These are phyloP conservation scores for Yamadazyma phyllophila DNA, from an alignment of 805 yeast species.

Conservation along the genomic window DNA sequence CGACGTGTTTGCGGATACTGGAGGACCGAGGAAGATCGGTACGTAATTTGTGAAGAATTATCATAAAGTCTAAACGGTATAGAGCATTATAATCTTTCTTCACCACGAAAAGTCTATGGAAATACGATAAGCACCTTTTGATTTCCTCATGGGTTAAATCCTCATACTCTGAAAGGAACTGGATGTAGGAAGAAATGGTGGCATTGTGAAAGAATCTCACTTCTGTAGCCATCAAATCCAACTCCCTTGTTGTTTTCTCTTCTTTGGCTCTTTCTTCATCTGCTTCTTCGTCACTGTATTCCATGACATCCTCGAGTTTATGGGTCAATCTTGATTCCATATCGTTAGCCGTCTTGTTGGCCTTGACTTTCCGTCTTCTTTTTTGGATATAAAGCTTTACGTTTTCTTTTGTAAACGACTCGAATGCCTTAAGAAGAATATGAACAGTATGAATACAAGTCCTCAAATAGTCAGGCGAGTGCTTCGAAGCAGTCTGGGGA, in stretches of 20 bases:
- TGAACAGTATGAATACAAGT: conserved; percentile 65
- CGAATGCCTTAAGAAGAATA: conserved; percentile 64
- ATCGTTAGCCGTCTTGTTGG: conserved; percentile 19
- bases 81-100: conserved; percentile 56
- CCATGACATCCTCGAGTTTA: conserved; percentile 25
- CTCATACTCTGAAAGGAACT: conserved; percentile 54
- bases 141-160: conserved; percentile 63
- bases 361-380: conserved; percentile 36
- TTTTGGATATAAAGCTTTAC: conserved; percentile 47
- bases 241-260: conserved; percentile 44
- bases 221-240: conserved; percentile 42
- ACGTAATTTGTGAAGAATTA: conserved; percentile 48
- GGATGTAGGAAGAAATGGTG: conserved; percentile 64
- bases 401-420: conserved; percentile 59
- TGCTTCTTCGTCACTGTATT: conserved; percentile 34
- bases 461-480: conserved; percentile 60
- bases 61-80: conserved; percentile 73
- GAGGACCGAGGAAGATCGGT: conserved; percentile 47
- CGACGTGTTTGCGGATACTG: conserved; percentile 55
- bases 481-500: conserved; percentile 62
- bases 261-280: conserved; percentile 31
- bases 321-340: conserved; percentile 19
- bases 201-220: conserved; percentile 53
- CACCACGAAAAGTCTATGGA: conserved; percentile 64
- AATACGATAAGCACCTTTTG: conserved; percentile 62